A percentile compares a stretch with the other conserved stretches of the same genome.
These are phyloP conservation scores for Penicillium nucicola DNA, from an alignment of 495 filamentous ascomycete genomes.

Conservation along the genomic window DNA sequence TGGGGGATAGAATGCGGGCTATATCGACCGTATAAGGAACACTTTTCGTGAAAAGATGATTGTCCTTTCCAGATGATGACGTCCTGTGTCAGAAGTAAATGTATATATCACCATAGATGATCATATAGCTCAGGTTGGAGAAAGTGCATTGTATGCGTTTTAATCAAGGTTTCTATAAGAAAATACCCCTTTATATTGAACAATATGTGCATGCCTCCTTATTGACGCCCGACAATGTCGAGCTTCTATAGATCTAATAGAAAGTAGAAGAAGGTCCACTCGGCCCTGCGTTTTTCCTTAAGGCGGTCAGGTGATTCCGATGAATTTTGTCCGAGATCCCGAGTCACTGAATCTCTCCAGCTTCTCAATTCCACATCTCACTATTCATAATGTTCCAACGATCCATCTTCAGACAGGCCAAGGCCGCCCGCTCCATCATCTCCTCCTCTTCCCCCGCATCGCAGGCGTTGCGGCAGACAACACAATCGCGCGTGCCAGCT, in stretches of 20 bases:
- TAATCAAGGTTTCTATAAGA: too few species aligned
- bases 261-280: not conserved
- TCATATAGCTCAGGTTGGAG: too few species aligned
- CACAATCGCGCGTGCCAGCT: slow-evolving; percentile 32
- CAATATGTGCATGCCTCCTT: too few species aligned
- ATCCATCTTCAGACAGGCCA: slow-evolving; percentile 41
- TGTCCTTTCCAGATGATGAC: too few species aligned
- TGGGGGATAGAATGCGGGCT: not conserved
- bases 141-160: too few species aligned
- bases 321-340: slow-evolving; percentile 24
- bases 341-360: slow-evolving; percentile 1
- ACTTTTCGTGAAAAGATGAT: too few species aligned
- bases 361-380: slow-evolving; percentile 8
- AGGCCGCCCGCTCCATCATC: slow-evolving; percentile 38
- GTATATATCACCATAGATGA: too few species aligned
- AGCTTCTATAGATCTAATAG: not conserved
- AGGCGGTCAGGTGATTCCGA: slow-evolving; percentile 24
- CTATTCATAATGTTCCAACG: slow-evolving; percentile 43
- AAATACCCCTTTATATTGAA: too few species aligned
- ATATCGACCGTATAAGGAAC: too few species aligned
- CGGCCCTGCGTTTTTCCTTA: slow-evolving; percentile 22
- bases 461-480: slow-evolving; percentile 35
- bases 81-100: too few species aligned
- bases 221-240: not conserved
- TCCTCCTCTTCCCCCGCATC: slow-evolving; percentile 30